Conservation (phyloP, 2,329 filamentous ascomycete genomes). For the Apiospora phragmitis region DNA sequence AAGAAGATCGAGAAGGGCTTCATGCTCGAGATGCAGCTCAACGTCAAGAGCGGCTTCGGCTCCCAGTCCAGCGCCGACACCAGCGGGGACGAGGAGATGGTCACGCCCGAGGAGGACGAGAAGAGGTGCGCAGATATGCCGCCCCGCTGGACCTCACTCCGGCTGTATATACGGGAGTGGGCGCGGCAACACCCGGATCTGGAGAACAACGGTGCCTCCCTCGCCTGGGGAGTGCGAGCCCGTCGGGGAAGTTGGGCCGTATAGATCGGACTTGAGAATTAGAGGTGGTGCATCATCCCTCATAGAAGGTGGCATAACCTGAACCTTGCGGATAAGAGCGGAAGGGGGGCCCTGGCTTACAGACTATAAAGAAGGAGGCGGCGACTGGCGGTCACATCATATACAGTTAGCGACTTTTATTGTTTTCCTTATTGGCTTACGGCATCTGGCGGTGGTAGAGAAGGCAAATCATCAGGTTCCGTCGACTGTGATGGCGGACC, state of each 20-base stretch:
- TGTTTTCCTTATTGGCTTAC: not conserved
- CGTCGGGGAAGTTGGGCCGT: slow-evolving; percentile 74
- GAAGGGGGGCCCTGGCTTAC: not conserved
- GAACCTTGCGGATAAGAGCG: not conserved
- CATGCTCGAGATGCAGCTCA: slow-evolving; percentile 57
- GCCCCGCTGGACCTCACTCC: slow-evolving; percentile 80
- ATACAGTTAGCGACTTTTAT: not conserved
- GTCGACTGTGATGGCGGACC: not conserved
- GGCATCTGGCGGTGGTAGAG: not conserved
- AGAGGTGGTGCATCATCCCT: slow-evolving; percentile 1
- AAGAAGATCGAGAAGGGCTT: slow-evolving; percentile 67
- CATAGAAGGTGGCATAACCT: not conserved
- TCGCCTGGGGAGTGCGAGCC: slow-evolving; percentile 68
- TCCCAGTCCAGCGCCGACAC: slow-evolving; percentile 27
- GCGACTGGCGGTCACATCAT: not conserved
- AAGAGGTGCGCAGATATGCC: slow-evolving; percentile 46
- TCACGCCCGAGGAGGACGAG: slow-evolving; percentile 40
- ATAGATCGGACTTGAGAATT: not conserved
- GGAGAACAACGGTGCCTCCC: slow-evolving; percentile 53
- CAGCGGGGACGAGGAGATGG: slow-evolving; percentile 30
- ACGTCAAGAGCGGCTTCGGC: slow-evolving; percentile 32
- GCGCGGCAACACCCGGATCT: slow-evolving; percentile 81
- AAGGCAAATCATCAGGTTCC: not conserved
- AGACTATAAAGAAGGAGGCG: not conserved
- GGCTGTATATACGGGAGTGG: slow-evolving; percentile 86